A percentile compares a stretch with the other conserved stretches of the same genome.
Evolutionary conservation across 1,284 basidiomycete genomes (phyloP).

Genomic region (Rugiboletus extremiorientalis): DNA sequence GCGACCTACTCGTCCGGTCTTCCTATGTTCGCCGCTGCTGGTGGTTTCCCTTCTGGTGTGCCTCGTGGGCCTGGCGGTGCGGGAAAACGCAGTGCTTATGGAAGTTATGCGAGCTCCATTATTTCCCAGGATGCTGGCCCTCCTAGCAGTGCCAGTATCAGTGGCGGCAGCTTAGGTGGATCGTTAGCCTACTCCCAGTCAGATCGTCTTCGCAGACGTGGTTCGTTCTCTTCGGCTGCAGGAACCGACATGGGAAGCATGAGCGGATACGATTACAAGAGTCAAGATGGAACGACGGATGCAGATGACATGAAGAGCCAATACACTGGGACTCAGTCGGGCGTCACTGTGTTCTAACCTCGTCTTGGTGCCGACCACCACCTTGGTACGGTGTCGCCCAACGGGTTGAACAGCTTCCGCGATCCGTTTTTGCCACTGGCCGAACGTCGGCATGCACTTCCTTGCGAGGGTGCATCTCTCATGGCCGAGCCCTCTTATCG

Average conservation of each 20-base stretch:
- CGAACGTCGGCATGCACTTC: conserved; percentile 10
- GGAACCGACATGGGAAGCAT: conserved; percentile 75
- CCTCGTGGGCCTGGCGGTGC: conserved; percentile 51
- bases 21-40: conserved; percentile 75
- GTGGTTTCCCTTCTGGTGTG: conserved; percentile 65
- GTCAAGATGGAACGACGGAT: conserved; percentile 75
- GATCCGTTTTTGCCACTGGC: conserved; percentile 7
- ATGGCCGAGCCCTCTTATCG: conserved; percentile 12
- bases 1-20: conserved; percentile 90
- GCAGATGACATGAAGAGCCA: conserved; percentile 83
- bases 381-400: conserved; percentile 9
- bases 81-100: conserved; percentile 73
- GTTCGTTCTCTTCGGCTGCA: conserved; percentile 76
- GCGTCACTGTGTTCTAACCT: conserved; percentile 75
- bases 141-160: conserved; percentile 48
- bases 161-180: conserved; percentile 42
- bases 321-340: conserved; percentile 78
- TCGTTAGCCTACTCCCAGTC: conserved; percentile 80
- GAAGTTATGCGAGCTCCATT: conserved; percentile 87
- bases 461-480: conserved; percentile 7
- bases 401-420: conserved; percentile 12
- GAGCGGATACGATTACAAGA: conserved; percentile 83
- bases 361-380: conserved; percentile 6
- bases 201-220: conserved; percentile 61
- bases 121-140: conserved; percentile 85